Conservation (phyloP, 805 yeast species). For the Jamesozyma spencerorum region DNA sequence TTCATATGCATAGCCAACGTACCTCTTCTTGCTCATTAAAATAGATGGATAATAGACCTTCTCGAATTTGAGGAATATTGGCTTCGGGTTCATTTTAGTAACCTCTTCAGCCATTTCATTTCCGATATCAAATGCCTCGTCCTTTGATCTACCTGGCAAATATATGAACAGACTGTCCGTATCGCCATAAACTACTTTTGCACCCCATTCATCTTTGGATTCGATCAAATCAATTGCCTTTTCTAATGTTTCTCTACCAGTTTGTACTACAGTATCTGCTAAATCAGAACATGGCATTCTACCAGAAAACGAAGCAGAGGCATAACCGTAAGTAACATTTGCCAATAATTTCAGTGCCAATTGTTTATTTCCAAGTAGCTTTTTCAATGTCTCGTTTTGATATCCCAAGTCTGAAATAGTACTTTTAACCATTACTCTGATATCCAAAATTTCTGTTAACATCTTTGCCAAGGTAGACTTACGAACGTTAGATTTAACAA, state of each 20-base stretch:
- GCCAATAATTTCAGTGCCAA: conserved; percentile 83
- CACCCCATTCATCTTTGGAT: conserved; percentile 54
- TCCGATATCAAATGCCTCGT: conserved; percentile 74
- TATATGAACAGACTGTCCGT: conserved; percentile 90
- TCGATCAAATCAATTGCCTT: conserved; percentile 66
- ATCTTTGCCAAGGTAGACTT: conserved; percentile 71
- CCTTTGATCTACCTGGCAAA: conserved; percentile 69
- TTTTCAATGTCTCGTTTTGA: conserved; percentile 39
- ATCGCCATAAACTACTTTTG: conserved; percentile 92
- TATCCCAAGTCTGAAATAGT: conserved; percentile 49
- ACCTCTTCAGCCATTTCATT: conserved; percentile 55
- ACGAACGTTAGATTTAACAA: conserved; percentile 55
- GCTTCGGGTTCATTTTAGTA: conserved; percentile 64
- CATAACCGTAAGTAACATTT: conserved; percentile 91
- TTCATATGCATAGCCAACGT: conserved; percentile 81
- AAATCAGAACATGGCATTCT: conserved; percentile 95
- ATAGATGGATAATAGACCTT: conserved; percentile 87
- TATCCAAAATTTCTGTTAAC: conserved; percentile 74
- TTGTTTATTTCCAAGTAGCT: conserved; percentile 66
- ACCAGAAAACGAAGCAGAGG: conserved; percentile 92
- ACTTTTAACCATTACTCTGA: conserved; percentile 67
- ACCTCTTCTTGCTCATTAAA: conserved; percentile 75
- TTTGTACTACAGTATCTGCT: conserved; percentile 88
- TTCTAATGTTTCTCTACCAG: conserved; percentile 78
- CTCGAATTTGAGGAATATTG: conserved; percentile 78